Evolutionary conservation across 805 yeast genomes (phyloP), one percentile per base, ranked within the genome.

Genomic region (Nakazawaea ishiwadae): DNA sequence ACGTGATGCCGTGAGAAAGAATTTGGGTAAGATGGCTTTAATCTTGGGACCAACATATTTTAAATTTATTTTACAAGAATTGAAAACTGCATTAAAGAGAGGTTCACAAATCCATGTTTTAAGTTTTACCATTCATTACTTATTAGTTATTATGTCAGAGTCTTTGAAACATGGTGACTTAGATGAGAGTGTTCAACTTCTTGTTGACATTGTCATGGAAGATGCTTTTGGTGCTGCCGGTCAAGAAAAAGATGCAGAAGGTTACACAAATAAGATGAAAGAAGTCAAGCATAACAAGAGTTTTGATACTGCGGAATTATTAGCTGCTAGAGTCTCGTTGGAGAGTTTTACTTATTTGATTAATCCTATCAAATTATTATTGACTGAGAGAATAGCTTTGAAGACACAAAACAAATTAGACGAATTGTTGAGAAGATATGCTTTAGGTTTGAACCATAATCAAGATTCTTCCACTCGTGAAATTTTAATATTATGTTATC

Each of bases 71-170:
- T 63, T 93, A 18, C 75, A 75, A 44, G 98, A 93, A 56, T 69
- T 93, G 53, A 79, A 75, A 48, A 63, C 82, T 15, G 95, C 97
- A 0, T 68, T 91, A 40, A 73, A 82, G 4, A 71, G 95, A 55
- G 99, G 99, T 19, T 86, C 96, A 11, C 98, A 93, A 57, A 76
- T 89, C 40, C 99, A 93, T 62, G 88, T 93, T 44, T 74, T 93
- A 51, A 88, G 96, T 54, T 93, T 68, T 62, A 86, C 97, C 1
- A 76, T 87, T 4, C 96, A 93, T 60, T 69, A 79, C 37, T 62
- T 91, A 29, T 61, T 93, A 40, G 74, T 75, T 1, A 70, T 77
- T 7, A 62, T 85, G 49, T 58, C 65, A 5, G 67, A 60, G 4
- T 46, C 50, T 4, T 59, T 86, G 32, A 44, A 54, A 0, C 84